These are phyloP conservation scores for Paratinospora sagittata DNA, from an alignment of 164 flowering plant genomes.

Conservation along the genomic window DNA sequence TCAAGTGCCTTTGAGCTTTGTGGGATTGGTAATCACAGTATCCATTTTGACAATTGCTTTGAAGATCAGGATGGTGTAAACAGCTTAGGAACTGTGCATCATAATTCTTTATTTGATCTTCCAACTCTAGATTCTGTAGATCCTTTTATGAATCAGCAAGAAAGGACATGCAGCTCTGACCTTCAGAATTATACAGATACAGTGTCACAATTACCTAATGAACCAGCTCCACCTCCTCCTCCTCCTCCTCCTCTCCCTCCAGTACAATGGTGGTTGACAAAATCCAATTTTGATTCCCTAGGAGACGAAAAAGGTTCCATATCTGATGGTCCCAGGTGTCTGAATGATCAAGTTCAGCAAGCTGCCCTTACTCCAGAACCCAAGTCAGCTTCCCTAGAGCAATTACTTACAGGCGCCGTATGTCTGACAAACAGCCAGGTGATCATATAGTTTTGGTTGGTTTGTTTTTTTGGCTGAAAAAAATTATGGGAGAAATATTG, in stretches of 20 bases:
- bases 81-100: constrained; percentile 21
- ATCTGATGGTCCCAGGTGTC: constrained; percentile 24
- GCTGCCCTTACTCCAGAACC: constrained; percentile 22
- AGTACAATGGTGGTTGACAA: constrained; percentile 41
- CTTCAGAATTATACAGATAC: constrained; percentile 10
- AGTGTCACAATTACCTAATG: constrained; percentile 14
- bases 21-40: constrained; percentile 15
- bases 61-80: constrained; percentile 15
- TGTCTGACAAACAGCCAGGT: constrained; percentile 39
- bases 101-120: constrained; percentile 31
- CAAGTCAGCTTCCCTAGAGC: constrained; percentile 27
- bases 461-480: neutral
- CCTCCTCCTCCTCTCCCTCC: constrained; percentile 77
- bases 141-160: constrained; percentile 21
- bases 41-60: constrained; percentile 13
- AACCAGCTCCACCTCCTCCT: constrained; percentile 30
- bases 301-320: constrained; percentile 21
- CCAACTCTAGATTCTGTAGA: constrained; percentile 40
- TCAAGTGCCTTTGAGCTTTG: constrained; percentile 37
- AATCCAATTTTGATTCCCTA: constrained; percentile 18
- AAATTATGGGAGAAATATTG: neutral
- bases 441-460: neutral
- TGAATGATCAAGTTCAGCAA: constrained; percentile 20
- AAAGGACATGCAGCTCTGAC: constrained; percentile 14
- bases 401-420: constrained; percentile 20